Base-by-base conservation (phyloP, 1,284 basidiomycete species). In the Leccinum fallax region DNA sequence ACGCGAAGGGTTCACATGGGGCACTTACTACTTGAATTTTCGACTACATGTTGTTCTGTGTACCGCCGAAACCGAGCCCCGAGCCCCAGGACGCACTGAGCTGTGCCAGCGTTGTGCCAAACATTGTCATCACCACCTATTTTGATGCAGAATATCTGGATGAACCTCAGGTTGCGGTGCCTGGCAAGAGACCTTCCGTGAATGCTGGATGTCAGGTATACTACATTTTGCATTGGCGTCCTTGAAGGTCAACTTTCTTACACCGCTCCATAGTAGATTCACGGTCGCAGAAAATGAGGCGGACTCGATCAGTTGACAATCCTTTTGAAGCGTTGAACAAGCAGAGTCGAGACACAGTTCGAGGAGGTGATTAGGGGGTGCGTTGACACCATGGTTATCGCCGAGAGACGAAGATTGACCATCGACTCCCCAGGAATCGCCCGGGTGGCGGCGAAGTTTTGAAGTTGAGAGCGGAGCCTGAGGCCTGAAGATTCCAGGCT, bases 31-130 rank as follows among this genome's bases (percentile, higher is more conserved):
- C 52, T 5, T 16, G 13, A 34, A 6, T 11, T 40, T 34, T 16
- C 4, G 19, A 21, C 7, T 53, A 10, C 28, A 28, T 40, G 10
- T 46, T 21, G 43, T 11, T 4, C 5, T 6, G 43, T 7, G 43
- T 19, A 3, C 4, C 10, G 8, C n/a, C 30, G 11, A 48, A 52
- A 21, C 13, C 30, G 43, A 49, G 7, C 7, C 48, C 13, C 30
- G 43, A 49, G 13, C 7, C 21, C 9, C 30, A 13, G 9, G 11
- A 10, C 1, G 5, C 9, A 10, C 16, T 48, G 19, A 64, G 49
- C 58, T 64, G 48, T 55, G 48, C 53, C 21, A 63, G 10, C 10
- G 5, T 57, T 30, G 5, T 53, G 7, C 53, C 19, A 46, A 38
- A 24, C 19, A 36, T 36, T 54, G 38, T n/a, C 8, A 57, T 6